Evolutionary conservation across 176 grass and related monocot genomes (phyloP).

Genomic region (Avena atlantica): DNA sequence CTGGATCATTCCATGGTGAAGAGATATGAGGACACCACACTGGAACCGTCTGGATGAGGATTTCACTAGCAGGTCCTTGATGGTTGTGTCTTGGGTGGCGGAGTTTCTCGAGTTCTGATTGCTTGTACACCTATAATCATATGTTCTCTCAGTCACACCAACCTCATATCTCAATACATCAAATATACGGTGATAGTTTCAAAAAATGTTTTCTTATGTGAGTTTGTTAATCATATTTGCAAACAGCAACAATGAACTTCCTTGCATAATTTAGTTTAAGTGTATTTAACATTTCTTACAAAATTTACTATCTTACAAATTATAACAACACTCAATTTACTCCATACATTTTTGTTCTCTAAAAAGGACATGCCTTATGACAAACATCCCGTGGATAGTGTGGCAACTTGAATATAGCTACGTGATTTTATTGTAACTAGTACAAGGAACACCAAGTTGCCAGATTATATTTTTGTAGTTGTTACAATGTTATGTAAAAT

Average conservation of each 20-base stretch:
- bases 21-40: too few relatives aligned
- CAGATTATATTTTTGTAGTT: too few relatives aligned
- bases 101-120: conserved; percentile 77
- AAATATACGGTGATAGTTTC: not conserved
- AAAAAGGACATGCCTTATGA: not conserved
- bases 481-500: not conserved
- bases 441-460: not conserved
- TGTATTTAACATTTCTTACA: too few relatives aligned
- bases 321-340: too few relatives aligned
- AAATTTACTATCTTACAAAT: too few relatives aligned
- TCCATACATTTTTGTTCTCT: not conserved
- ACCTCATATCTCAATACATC: conserved; percentile 7
- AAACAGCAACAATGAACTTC: too few relatives aligned
- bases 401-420: not conserved
- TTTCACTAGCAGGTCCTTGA: too few relatives aligned
- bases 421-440: not conserved
- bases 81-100: conserved; percentile 68
- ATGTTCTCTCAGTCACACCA: not conserved
- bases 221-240: too few relatives aligned
- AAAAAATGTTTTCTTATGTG: not conserved
- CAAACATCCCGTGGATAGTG: not conserved
- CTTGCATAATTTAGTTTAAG: too few relatives aligned
- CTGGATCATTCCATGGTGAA: too few relatives aligned
- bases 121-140: conserved; percentile 89
- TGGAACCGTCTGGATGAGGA: too few relatives aligned